Evolutionary conservation across 352 stramenopile genomes (phyloP).

Genomic region (Peronosclerospora sorghi): DNA sequence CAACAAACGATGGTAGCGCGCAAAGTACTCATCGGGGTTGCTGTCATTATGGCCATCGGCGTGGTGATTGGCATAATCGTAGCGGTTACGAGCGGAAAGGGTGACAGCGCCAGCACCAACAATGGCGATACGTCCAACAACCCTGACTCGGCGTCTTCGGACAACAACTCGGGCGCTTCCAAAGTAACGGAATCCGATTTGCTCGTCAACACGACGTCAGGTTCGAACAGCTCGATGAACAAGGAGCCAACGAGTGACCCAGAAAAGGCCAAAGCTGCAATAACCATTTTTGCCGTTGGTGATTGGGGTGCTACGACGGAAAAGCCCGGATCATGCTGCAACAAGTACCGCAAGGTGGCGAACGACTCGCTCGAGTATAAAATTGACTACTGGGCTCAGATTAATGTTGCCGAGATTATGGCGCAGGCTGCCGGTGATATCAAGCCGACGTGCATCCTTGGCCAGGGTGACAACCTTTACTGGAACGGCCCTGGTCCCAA

Average conservation of each 20-base stretch:
- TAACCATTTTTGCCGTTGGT: slow-evolving; percentile 80
- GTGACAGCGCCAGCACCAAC: slow-evolving; percentile 23
- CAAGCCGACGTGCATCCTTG: slow-evolving; percentile 60
- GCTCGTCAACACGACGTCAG: slow-evolving; percentile 21
- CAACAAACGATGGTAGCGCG: slow-evolving; percentile 17
- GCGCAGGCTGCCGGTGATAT: slow-evolving; percentile 53
- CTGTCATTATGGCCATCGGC: slow-evolving; percentile 59
- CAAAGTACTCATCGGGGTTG: slow-evolving; percentile 61
- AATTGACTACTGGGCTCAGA: slow-evolving; percentile 80
- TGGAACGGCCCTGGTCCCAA: slow-evolving; percentile 73
- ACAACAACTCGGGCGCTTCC: slow-evolving; percentile 5
- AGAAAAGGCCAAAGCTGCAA: slow-evolving; percentile 33
- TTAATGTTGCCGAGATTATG: slow-evolving; percentile 75
- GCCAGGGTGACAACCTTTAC: slow-evolving; percentile 84
- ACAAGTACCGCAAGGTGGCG: slow-evolving; percentile 79
- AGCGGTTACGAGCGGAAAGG: slow-evolving; percentile 30
- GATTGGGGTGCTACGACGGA: slow-evolving; percentile 81
- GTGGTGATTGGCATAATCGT: slow-evolving; percentile 54
- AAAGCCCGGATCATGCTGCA: slow-evolving; percentile 81
- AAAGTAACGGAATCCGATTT: slow-evolving; percentile 45
- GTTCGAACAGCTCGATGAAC: slow-evolving; percentile 12
- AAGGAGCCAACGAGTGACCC: slow-evolving; percentile 52
- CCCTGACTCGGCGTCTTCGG: slow-evolving; percentile 2
- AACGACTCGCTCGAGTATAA: slow-evolving; percentile 78
- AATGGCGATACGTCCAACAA: slow-evolving; percentile 11